A percentile compares a stretch with the other conserved stretches of the same genome.
Conservation (phyloP, 495 filamentous ascomycete genomes). For the Penicillium silybi region DNA sequence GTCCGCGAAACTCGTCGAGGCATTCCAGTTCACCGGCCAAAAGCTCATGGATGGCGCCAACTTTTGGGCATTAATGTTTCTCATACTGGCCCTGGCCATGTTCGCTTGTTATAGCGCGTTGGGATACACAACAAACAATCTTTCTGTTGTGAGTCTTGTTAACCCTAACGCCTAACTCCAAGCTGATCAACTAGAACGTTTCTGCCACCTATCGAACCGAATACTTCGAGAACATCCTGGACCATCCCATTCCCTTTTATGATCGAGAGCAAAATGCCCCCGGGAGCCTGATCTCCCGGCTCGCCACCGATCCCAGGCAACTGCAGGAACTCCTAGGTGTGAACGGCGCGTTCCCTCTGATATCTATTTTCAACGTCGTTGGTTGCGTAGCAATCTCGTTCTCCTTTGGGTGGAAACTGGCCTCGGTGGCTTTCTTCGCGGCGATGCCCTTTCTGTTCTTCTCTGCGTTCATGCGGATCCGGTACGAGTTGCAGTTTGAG, state of each 20-base stretch:
- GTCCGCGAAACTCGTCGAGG: slow-evolving; percentile 29
- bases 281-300: slow-evolving; percentile 44
- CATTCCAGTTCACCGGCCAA: slow-evolving; percentile 34
- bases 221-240: slow-evolving; percentile 57
- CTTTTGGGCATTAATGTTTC: slow-evolving; percentile 67
- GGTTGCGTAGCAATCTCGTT: slow-evolving; percentile 53
- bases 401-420: slow-evolving; percentile 60
- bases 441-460: slow-evolving; percentile 52
- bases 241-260: slow-evolving; percentile 54
- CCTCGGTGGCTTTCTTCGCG: slow-evolving; percentile 52
- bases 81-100: slow-evolving; percentile 51
- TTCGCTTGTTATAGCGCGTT: slow-evolving; percentile 49
- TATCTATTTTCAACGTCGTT: slow-evolving; percentile 48
- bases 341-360: slow-evolving; percentile 29
- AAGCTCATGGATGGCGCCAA: slow-evolving; percentile 32
- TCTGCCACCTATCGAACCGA: slow-evolving; percentile 52
- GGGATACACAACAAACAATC: slow-evolving; percentile 49
- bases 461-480: slow-evolving; percentile 52
- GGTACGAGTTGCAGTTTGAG: slow-evolving; percentile 50
- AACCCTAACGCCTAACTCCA: slow-evolving; percentile 2
- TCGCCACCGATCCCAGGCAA: slow-evolving; percentile 57
- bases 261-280: slow-evolving; percentile 49
- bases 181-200: slow-evolving; percentile 40
- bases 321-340: slow-evolving; percentile 59
- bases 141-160: slow-evolving; percentile 21